A percentile compares a stretch with the other conserved stretches of the same genome.
These are phyloP conservation scores for Isochrysis galbana DNA, from an alignment of 78 protist genomes.

Conservation along the genomic window DNA sequence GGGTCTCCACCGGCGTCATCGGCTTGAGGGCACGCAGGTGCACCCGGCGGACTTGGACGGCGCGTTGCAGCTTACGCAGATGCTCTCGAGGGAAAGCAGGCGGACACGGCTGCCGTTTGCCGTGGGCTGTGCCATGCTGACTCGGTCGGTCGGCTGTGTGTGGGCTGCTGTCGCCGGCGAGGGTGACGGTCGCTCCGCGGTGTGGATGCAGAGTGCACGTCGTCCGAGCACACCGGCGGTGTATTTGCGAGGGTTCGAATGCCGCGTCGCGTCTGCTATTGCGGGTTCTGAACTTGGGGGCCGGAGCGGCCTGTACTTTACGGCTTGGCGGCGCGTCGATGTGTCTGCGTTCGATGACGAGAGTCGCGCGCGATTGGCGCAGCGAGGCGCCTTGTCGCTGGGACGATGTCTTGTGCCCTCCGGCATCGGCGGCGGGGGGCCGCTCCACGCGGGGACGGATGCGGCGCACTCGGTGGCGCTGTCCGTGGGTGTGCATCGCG, in stretches of 20 bases:
- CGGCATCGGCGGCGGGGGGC: neutral
- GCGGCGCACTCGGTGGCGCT: neutral
- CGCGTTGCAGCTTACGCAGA: neutral
- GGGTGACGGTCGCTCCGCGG: neutral
- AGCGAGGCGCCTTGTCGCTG: neutral
- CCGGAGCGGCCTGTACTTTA: neutral
- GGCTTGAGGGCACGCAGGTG: neutral
- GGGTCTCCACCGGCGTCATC: neutral
- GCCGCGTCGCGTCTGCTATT: neutral
- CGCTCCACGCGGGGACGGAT: too few species aligned
- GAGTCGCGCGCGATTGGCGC: neutral
- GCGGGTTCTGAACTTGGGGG: neutral
- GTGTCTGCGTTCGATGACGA: neutral
- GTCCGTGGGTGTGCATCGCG: neutral
- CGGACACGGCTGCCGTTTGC: neutral
- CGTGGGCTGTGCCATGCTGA: neutral
- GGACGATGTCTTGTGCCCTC: neutral
- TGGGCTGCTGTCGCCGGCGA: neutral
- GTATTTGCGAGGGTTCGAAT: neutral
- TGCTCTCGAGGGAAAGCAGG: neutral
- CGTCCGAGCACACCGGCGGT: neutral
- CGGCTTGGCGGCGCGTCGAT: neutral
- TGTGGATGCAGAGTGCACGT: neutral
- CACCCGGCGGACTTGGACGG: constrained; percentile 2
- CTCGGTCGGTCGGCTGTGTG: neutral